phyloP scores from a whole-genome alignment of 2,329 filamentous ascomycete species.

The Cercospora zeae-maydis region DNA sequence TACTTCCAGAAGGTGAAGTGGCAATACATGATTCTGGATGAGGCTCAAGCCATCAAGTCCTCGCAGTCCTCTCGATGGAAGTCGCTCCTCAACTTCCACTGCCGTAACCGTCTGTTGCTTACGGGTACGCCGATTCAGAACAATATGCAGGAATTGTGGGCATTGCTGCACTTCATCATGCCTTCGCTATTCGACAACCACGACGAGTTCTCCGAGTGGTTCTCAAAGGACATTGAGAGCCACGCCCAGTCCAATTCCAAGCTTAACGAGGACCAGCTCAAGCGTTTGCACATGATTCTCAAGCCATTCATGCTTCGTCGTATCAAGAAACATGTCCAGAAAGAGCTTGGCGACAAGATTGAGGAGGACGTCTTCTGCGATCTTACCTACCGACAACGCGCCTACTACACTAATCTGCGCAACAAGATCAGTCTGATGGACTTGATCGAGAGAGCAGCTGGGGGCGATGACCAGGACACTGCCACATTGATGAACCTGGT shows the following conservation, averaged over 20 bases:
- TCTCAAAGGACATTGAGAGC: conserved; percentile 93
- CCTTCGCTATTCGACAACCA: conserved; percentile 95
- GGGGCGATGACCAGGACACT: conserved; percentile 90
- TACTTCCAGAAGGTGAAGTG: conserved; percentile 99
- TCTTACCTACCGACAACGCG: conserved; percentile 90
- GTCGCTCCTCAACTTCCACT: conserved; percentile 87
- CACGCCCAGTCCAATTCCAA: conserved; percentile 99
- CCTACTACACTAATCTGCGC: conserved; percentile 85
- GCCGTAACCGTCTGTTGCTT: conserved; percentile 85
- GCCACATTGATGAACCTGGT: conserved; percentile 98
- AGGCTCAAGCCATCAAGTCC: conserved; percentile 98
- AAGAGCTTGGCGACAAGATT: conserved; percentile 98
- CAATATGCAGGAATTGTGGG: conserved; percentile 99
- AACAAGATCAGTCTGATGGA: conserved; percentile 99
- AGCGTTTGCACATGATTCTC: conserved; percentile 95
- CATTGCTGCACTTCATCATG: conserved; percentile 98
- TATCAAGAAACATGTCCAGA: conserved; percentile 99
- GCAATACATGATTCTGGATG: conserved; percentile 99
- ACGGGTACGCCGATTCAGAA: conserved; percentile 99
- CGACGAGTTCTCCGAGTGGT: conserved; percentile 91
- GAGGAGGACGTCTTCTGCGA: conserved; percentile 95
- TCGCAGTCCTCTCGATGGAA: conserved; percentile 97
- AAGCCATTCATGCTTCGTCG: conserved; percentile 99
- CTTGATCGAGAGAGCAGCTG: conserved; percentile 91
- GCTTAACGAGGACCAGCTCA: conserved; percentile 95